A percentile compares a stretch with the other conserved stretches of the same genome.
phyloP scores from a whole-genome alignment of 169 alveolate species.

The Neospora caninum region DNA sequence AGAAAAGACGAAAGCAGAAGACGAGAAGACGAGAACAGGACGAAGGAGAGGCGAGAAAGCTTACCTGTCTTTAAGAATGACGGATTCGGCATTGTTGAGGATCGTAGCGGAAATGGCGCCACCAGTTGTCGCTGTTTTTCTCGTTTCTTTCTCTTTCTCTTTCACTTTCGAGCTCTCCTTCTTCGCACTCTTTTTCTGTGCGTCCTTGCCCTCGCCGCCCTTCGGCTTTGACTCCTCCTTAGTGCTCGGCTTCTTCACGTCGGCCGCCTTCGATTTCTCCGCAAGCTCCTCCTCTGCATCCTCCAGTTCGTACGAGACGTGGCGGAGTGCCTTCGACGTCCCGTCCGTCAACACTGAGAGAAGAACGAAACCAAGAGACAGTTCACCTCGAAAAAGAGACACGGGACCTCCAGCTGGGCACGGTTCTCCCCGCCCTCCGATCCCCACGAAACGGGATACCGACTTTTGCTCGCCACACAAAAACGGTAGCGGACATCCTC shows the following conservation, averaged over 20 bases:
- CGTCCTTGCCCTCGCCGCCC: conserved; percentile 5
- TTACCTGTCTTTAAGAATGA: conserved; percentile 47
- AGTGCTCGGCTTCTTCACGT: neutral
- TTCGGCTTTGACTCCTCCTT: neutral
- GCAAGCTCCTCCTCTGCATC: conserved; percentile 55
- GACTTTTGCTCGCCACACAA: too few species aligned
- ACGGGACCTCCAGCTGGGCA: neutral
- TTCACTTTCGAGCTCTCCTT: neutral
- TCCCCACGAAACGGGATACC: too few species aligned
- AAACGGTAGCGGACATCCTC: too few species aligned
- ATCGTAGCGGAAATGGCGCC: conserved; percentile 46
- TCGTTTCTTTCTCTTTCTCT: neutral
- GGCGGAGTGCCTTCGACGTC: neutral
- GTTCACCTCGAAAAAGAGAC: neutral
- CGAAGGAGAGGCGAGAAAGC: too few species aligned
- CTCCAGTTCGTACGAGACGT: conserved; percentile 56
- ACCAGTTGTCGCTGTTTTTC: neutral
- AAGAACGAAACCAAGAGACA: too few species aligned
- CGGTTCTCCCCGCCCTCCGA: neutral
- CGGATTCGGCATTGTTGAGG: conserved; percentile 42
- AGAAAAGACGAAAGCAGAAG: neutral
- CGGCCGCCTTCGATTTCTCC: neutral
- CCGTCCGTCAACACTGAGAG: conserved; percentile 52
- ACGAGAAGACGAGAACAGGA: too few species aligned
- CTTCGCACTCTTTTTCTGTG: neutral